These are phyloP conservation scores for Tetramitus jugosus DNA, from an alignment of 208 protist genomes.

Conservation along the genomic window DNA sequence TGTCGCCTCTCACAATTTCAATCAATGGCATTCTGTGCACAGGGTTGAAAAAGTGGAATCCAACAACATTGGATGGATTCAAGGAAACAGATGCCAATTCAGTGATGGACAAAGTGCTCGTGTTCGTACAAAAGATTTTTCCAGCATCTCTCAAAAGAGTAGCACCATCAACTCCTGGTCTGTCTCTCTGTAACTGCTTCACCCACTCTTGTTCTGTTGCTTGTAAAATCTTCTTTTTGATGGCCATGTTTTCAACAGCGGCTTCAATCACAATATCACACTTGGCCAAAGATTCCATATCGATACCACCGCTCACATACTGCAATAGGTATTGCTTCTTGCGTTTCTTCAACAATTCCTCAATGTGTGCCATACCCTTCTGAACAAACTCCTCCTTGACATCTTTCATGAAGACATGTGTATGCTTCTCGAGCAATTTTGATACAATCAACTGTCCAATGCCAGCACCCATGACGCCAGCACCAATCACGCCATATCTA, in stretches of 20 bases:
- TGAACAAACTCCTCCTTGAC: constrained; percentile 56
- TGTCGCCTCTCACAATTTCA: constrained; percentile 72
- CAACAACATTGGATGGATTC: constrained; percentile 66
- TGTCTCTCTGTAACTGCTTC: too few relatives aligned
- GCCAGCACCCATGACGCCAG: constrained; percentile 68
- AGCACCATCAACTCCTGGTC: constrained; percentile 49
- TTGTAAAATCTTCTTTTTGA: constrained; percentile 77
- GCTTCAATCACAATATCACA: constrained; percentile 77
- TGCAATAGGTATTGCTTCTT: constrained; percentile 51
- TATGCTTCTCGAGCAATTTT: constrained; percentile 45
- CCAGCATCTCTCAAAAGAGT: too few relatives aligned
- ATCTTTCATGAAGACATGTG: constrained; percentile 59
- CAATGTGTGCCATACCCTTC: constrained; percentile 55
- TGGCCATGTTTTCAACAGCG: constrained; percentile 71
- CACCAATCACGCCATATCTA: constrained; percentile 57
- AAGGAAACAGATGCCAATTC: constrained; percentile 64
- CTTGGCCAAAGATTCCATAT: constrained; percentile 44
- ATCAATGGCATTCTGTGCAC: constrained; percentile 81
- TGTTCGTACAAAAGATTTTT: constrained; percentile 80
- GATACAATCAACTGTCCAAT: constrained; percentile 64
- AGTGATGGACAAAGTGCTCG: constrained; percentile 73
- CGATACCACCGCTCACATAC: constrained; percentile 55
- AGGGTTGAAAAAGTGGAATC: constrained; percentile 89
- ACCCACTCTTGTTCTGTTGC: constrained; percentile 49
- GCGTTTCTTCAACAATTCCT: constrained; percentile 50